A percentile compares a stretch with the other conserved stretches of the same genome.
These are phyloP conservation scores for Tubosaeta brunneosetosa DNA, from an alignment of 768 basidiomycete species.

Conservation along the genomic window DNA sequence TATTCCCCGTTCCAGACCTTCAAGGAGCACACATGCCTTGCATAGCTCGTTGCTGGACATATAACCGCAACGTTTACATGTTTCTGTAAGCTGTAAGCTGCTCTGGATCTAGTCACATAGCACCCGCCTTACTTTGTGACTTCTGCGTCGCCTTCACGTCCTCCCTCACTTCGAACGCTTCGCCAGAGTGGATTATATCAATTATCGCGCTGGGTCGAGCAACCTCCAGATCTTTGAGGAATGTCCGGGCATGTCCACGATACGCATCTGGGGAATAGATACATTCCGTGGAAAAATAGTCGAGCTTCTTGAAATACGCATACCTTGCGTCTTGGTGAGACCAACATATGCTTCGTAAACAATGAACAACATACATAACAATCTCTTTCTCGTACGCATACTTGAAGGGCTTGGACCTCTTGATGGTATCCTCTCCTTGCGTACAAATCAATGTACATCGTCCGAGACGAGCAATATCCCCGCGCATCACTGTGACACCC, in stretches of 20 bases:
- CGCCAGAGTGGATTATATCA: conserved; percentile 96
- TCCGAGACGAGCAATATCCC: conserved; percentile 91
- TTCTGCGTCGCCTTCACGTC: conserved; percentile 84
- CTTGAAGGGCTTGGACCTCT: conserved; percentile 98
- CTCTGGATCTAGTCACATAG: not conserved
- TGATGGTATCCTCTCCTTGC: conserved; percentile 93
- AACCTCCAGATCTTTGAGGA: conserved; percentile 93
- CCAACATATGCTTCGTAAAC: not conserved
- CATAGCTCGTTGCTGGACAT: conserved; percentile 97
- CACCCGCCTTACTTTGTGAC: conserved; percentile 62
- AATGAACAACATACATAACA: conserved; percentile 67
- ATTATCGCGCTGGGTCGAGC: conserved; percentile 93
- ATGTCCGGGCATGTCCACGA: conserved; percentile 89
- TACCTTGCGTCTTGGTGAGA: conserved; percentile 56
- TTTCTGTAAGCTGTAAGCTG: conserved; percentile 48
- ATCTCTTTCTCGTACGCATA: conserved; percentile 99
- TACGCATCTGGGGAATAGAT: conserved; percentile 99
- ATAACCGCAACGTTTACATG: conserved; percentile 88
- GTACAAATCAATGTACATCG: conserved; percentile 95
- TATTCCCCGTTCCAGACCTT: conserved; percentile 86
- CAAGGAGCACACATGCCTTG: conserved; percentile 87
- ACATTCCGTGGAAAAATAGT: conserved; percentile 99
- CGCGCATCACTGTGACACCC: conserved; percentile 79
- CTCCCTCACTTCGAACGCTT: conserved; percentile 82
- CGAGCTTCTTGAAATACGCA: conserved; percentile 98